Evolutionary conservation across 257 asterid species (phyloP).

Genomic region (Solanum acaule): DNA sequence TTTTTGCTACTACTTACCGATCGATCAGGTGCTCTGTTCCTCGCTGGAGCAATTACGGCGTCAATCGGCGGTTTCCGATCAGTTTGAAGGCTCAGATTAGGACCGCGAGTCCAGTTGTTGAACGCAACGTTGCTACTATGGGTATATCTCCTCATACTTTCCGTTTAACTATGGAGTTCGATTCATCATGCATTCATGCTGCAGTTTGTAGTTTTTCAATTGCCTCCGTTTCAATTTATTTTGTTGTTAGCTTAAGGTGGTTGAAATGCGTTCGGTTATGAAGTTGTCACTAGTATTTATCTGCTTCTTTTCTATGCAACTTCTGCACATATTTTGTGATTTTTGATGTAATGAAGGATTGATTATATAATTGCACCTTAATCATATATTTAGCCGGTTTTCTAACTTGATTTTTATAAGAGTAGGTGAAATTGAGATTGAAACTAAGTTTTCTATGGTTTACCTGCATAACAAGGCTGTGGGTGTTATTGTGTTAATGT

Average conservation of each 20-base stretch:
- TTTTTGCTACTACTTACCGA: conserved; percentile 8
- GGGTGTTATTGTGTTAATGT: background rate
- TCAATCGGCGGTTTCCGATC: conserved; percentile 32
- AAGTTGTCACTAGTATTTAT: background rate
- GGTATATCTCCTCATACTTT: conserved; percentile 27
- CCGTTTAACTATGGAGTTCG: background rate
- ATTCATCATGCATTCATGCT: background rate
- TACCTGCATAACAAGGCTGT: background rate
- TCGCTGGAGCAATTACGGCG: conserved; percentile 41
- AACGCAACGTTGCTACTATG: conserved; percentile 58
- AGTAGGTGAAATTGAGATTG: background rate
- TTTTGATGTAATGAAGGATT: background rate
- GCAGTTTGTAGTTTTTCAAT: background rate
- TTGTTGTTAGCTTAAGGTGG: background rate
- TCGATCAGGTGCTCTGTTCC: conserved; percentile 21
- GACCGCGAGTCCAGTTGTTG: conserved; percentile 33
- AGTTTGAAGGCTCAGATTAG: conserved; percentile 59
- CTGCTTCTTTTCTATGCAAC: background rate
- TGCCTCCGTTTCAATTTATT: background rate
- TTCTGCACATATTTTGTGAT: background rate
- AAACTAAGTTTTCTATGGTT: background rate
- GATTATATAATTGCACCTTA: background rate
- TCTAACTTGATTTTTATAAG: background rate
- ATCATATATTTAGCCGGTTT: background rate
- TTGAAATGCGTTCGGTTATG: background rate